These are phyloP conservation scores for Puccinellia tenuiflora DNA, from an alignment of 176 grass and related monocot species.

Conservation along the genomic window DNA sequence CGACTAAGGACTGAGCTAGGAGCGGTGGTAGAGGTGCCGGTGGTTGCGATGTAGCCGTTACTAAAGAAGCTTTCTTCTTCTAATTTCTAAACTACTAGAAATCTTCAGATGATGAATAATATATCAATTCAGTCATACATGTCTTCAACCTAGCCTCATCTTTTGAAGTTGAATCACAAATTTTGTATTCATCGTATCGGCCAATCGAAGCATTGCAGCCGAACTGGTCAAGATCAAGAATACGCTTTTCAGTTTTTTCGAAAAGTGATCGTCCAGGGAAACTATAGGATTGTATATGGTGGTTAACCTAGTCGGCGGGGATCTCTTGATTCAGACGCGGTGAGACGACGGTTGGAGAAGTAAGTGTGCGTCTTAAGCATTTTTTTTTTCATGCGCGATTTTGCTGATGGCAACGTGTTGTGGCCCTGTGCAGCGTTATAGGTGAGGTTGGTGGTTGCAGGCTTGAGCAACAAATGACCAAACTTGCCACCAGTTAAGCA, in stretches of 20 bases:
- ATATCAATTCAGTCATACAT: not conserved
- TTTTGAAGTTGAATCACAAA: not conserved
- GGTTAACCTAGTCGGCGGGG: not conserved
- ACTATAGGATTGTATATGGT: not conserved
- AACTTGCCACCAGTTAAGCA: slow-evolving; percentile 26
- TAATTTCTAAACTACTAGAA: not conserved
- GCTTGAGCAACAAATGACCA: slow-evolving; percentile 23
- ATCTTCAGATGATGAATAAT: not conserved
- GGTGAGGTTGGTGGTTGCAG: slow-evolving; percentile 40
- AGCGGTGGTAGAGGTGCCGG: slow-evolving; percentile 43
- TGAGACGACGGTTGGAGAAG: slow-evolving; percentile 2
- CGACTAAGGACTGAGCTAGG: slow-evolving; percentile 29
- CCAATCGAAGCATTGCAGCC: not conserved
- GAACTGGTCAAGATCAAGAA: not conserved
- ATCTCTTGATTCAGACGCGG: not conserved
- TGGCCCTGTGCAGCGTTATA: slow-evolving; percentile 1
- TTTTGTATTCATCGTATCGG: not conserved
- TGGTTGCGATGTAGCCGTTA: slow-evolving; percentile 64
- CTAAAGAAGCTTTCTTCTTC: slow-evolving; percentile 58
- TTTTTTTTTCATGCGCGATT: slow-evolving; percentile 1
- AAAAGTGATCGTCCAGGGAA: not conserved
- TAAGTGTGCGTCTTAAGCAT: slow-evolving; percentile 32
- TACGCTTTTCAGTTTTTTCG: not conserved
- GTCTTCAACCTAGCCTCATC: not conserved
- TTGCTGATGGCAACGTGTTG: slow-evolving; percentile 20